phyloP scores from a whole-genome alignment of 345 rosid genomes.

The Ricinus communis region DNA sequence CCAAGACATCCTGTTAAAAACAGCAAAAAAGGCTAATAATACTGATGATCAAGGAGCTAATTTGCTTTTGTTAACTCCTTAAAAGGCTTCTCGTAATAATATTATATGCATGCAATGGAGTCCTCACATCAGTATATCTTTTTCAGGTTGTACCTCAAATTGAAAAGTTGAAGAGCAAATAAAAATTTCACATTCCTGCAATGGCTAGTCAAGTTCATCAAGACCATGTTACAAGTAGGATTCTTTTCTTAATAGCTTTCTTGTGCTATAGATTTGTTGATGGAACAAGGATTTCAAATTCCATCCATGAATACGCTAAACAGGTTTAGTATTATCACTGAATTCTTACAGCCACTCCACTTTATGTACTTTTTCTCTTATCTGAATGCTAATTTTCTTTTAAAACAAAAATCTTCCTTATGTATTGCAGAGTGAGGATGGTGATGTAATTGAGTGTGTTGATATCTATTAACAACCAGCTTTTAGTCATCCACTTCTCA shows the following conservation, averaged over 20 bases:
- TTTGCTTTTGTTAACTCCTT: no score
- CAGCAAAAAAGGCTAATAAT: background rate
- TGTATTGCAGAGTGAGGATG: background rate
- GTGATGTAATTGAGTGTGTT: slow-evolving; percentile 26
- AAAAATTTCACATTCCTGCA: background rate
- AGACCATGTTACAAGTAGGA: no score
- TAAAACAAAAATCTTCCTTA: no score
- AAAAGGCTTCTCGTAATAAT: no score
- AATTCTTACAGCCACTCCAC: no score
- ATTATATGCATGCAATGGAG: no score
- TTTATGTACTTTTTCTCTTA: no score
- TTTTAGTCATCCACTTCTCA: slow-evolving; percentile 31
- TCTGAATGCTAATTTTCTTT: no score
- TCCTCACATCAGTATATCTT: background rate
- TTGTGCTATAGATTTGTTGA: background rate
- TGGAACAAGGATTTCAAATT: background rate
- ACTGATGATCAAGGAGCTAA: no score
- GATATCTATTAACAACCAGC: slow-evolving; percentile 32
- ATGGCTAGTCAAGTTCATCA: background rate
- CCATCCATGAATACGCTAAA: background rate
- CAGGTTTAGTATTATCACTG: background rate
- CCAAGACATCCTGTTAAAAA: background rate
- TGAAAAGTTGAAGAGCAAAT: background rate
- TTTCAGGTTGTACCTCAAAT: background rate
- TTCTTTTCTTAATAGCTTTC: background rate